Conservation (phyloP, 148 eudicot genomes). For the Limonium bicolor region DNA sequence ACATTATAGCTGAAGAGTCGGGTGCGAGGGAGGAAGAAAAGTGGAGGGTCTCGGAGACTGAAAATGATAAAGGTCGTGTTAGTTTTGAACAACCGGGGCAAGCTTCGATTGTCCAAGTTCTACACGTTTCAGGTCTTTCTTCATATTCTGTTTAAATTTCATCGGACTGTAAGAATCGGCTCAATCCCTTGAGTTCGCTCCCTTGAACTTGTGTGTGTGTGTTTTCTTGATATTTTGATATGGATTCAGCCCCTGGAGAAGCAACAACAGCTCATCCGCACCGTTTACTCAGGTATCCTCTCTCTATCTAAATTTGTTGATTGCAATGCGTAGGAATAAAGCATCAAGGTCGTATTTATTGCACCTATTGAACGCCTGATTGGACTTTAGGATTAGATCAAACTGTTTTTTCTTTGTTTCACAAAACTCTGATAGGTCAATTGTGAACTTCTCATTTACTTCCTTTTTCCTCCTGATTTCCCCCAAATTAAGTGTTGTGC, state of each 20-base stretch:
- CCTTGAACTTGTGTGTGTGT: too few relatives aligned
- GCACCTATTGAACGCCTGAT: too few relatives aligned
- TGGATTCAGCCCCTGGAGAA: constrained; percentile 46
- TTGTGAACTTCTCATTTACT: background rate
- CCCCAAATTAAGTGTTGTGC: constrained; percentile 72
- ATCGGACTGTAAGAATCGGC: background rate
- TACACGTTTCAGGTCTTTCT: background rate
- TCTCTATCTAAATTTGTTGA: too few relatives aligned
- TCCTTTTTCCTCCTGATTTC: too few relatives aligned
- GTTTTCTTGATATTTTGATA: too few relatives aligned
- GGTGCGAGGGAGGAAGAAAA: too few relatives aligned
- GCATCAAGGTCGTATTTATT: too few relatives aligned
- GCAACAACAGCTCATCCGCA: constrained; percentile 68
- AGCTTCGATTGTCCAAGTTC: constrained; percentile 51
- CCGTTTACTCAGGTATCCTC: constrained; percentile 59
- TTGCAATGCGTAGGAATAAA: too few relatives aligned
- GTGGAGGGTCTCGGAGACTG: too few relatives aligned
- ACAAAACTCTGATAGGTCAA: background rate
- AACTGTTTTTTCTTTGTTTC: background rate
- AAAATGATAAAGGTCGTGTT: constrained; percentile 46
- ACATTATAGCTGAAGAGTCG: too few relatives aligned
- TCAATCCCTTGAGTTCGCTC: background rate
- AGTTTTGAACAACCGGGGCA: constrained; percentile 43
- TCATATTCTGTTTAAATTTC: background rate
- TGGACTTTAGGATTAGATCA: too few relatives aligned